These are phyloP conservation scores for Ophiocordyceps sinensis DNA, from an alignment of 2,329 filamentous ascomycete genomes.

Conservation along the genomic window DNA sequence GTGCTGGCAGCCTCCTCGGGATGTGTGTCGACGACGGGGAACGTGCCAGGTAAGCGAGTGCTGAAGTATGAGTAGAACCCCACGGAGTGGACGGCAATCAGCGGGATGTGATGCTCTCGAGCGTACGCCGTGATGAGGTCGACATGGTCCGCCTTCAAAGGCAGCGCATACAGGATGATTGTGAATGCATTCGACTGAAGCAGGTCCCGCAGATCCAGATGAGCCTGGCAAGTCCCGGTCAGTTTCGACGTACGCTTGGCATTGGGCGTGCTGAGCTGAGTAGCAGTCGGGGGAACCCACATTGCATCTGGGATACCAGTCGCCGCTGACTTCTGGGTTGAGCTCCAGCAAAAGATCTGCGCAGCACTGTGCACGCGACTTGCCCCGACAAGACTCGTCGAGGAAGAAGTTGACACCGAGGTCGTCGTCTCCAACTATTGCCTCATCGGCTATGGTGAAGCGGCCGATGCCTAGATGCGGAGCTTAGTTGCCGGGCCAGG, in stretches of 20 bases:
- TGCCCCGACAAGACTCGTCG: slow-evolving; percentile 62
- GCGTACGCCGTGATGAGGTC: slow-evolving; percentile 31
- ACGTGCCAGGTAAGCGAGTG: slow-evolving; percentile 61
- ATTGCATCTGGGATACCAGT: slow-evolving; percentile 43
- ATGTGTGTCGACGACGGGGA: slow-evolving; percentile 91
- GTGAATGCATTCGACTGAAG: slow-evolving; percentile 32
- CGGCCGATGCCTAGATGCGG: slow-evolving; percentile 54
- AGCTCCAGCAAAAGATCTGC: slow-evolving; percentile 68
- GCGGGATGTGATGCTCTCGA: slow-evolving; percentile 47
- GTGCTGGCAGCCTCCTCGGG: slow-evolving; percentile 74
- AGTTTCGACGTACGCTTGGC: background rate
- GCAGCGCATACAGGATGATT: slow-evolving; percentile 39
- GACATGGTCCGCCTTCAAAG: slow-evolving; percentile 29
- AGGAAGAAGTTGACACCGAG: slow-evolving; percentile 96
- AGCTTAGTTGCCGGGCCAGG: background rate
- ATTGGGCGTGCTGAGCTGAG: background rate
- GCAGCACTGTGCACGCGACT: slow-evolving; percentile 63
- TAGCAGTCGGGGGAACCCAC: slow-evolving; percentile 2
- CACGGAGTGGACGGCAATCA: slow-evolving; percentile 73
- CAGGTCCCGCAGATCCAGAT: slow-evolving; percentile 23
- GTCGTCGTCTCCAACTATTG: slow-evolving; percentile 63
- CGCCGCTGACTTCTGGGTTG: slow-evolving; percentile 80
- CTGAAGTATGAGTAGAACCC: slow-evolving; percentile 88
- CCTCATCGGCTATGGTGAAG: slow-evolving; percentile 81
- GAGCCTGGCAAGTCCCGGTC: slow-evolving; percentile 7